A percentile compares a stretch with the other conserved stretches of the same genome.
phyloP scores from a whole-genome alignment of 129 eudicot genomes.

The Smallanthus sonchifolius region DNA sequence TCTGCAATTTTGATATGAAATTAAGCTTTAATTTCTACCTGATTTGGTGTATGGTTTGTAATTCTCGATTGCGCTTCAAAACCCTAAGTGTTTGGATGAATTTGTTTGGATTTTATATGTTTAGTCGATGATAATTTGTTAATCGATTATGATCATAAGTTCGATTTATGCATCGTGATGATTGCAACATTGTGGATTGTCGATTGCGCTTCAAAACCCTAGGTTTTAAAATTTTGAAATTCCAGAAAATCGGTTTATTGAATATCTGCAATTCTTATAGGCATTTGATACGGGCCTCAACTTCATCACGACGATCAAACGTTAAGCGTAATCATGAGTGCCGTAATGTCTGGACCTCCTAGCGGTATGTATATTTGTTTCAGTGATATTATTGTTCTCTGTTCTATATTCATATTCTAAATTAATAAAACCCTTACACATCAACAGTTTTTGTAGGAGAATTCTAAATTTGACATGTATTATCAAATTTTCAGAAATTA shows the following conservation, averaged over 20 bases:
- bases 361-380: constrained; percentile 41
- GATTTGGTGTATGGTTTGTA: background rate
- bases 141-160: background rate
- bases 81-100: background rate
- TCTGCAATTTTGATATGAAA: too few relatives aligned
- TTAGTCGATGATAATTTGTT: background rate
- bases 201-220: background rate
- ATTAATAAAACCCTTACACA: background rate
- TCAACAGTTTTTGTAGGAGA: background rate
- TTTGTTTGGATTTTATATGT: background rate
- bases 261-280: constrained; percentile 28
- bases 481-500: background rate
- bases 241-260: background rate
- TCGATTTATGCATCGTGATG: background rate
- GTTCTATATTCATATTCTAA: background rate
- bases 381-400: background rate
- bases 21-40: too few relatives aligned
- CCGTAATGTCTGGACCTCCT: constrained; percentile 47
- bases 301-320: constrained; percentile 23
- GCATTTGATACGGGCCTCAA: constrained; percentile 38
- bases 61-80: background rate
- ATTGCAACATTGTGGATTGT: background rate
- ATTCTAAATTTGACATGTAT: background rate
- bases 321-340: constrained; percentile 52
- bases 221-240: background rate